Evolutionary conservation across 179 eudicot species (phyloP).

Genomic region (Vitellaria paradoxa): DNA sequence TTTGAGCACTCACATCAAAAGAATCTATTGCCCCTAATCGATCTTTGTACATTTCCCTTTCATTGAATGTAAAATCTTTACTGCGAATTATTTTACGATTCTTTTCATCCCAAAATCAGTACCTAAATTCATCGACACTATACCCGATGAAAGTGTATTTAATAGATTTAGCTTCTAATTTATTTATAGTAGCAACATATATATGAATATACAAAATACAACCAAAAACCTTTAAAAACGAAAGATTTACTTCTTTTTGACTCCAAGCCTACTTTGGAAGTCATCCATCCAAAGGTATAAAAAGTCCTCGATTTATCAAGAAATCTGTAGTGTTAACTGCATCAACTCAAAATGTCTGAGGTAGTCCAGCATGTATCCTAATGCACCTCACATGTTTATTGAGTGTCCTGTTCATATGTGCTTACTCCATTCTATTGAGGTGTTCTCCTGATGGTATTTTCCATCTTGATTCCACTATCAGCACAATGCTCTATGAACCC

Average conservation of each 20-base stretch:
- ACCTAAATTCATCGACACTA: background rate
- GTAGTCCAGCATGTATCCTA: slow-evolving; percentile 6
- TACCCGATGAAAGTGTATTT: background rate
- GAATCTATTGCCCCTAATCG: background rate
- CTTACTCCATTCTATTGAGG: background rate
- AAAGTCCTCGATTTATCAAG: slow-evolving; percentile 7
- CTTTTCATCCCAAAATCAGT: background rate
- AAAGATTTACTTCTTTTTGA: background rate
- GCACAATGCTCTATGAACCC: background rate
- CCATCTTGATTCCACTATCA: background rate
- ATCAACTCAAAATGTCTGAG: background rate
- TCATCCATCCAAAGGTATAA: background rate
- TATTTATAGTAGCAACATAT: background rate
- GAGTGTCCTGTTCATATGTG: background rate
- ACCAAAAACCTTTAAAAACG: background rate
- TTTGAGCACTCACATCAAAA: background rate
- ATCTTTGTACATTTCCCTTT: background rate
- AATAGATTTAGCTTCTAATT: background rate
- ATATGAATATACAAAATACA: background rate
- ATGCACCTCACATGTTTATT: background rate
- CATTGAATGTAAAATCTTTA: background rate
- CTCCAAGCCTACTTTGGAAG: background rate
- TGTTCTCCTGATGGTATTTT: background rate
- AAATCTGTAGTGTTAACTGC: background rate
- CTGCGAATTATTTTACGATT: background rate